Evolutionary conservation across 2,329 filamentous ascomycete species (phyloP), one percentile per base, ranked within the genome.

Genomic region (Alternaria incomplexa): DNA sequence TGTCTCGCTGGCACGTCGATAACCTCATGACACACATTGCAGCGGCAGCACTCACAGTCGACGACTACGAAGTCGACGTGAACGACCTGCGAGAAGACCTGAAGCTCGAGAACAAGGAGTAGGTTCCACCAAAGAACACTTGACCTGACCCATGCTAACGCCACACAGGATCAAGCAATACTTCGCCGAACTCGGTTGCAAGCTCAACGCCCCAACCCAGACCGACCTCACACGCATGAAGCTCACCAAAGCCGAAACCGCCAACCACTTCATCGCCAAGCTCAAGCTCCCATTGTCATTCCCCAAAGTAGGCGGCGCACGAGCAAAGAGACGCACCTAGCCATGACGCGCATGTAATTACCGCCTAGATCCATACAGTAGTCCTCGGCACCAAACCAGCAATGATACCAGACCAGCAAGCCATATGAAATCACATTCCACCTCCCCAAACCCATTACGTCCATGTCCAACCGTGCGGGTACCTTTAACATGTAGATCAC

Each of bases 281-380:
- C 82, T 98, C 72, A 88, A 86, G 71, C 79, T 97, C 65, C 96
- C 96, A 4, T 82, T 97, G 50, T 86, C 90, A 62, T 97, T 97
- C 77, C 96, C 95, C 1, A 93, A 91, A 82, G 62, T 77, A 10
- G 72, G 68, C 45, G 73, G 68, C 15, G 66, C 68, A 3, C 58
- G 66, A 13, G 67, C 67, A 47, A 71, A 58, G 65, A 66, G 68
- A 61, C 22, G 58, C 10, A 25, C 45, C 13, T 58, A 50, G 46
- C 26, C 22, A n/a, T 44, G 28, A 58, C 23, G 22, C 12, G 23
- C 30, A 17, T 30, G 22, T 25, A 45, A 20, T 40, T n/a, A 10
- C 64, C 66, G 61, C 28, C 15, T 36, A 48, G n/a, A 17, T 57
- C 26, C n/a, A 51, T 47, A 30, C 48, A 4, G 15, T n/a, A 44